Conservation (phyloP, 805 yeast genomes). For the Saturnispora bothae region DNA sequence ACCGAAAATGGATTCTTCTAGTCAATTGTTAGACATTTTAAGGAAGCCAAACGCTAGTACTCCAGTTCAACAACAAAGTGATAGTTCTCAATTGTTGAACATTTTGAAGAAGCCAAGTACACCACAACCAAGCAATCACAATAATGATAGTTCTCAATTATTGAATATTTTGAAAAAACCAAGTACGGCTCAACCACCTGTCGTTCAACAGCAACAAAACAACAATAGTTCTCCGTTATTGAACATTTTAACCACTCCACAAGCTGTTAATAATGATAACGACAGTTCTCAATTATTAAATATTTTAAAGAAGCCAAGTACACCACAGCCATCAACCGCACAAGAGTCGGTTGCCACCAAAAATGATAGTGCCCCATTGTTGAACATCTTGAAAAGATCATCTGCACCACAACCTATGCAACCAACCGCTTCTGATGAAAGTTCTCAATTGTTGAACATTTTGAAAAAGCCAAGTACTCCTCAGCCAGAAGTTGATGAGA, state of each 20-base stretch:
- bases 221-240: neutral
- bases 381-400: constrained; percentile 7
- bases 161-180: constrained; percentile 10
- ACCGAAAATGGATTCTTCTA: too few relatives aligned
- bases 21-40: neutral
- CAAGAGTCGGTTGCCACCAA: neutral
- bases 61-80: neutral
- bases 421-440: neutral
- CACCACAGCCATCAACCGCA: neutral
- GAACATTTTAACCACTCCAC: constrained; percentile 1
- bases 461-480: constrained; percentile 4
- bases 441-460: constrained; percentile 1
- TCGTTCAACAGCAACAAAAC: neutral
- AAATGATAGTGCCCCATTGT: neutral
- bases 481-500: neutral
- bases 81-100: neutral
- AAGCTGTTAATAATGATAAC: constrained; percentile 4
- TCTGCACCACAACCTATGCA: neutral
- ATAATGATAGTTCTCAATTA: constrained; percentile 1
- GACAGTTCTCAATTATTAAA: constrained; percentile 6
- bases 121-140: neutral
- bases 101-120: neutral
- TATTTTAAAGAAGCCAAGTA: constrained; percentile 6
- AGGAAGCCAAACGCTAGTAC: neutral
- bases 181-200: neutral